Conservation (phyloP, 495 filamentous ascomycete genomes). For the Trichoderma asperelloides region DNA sequence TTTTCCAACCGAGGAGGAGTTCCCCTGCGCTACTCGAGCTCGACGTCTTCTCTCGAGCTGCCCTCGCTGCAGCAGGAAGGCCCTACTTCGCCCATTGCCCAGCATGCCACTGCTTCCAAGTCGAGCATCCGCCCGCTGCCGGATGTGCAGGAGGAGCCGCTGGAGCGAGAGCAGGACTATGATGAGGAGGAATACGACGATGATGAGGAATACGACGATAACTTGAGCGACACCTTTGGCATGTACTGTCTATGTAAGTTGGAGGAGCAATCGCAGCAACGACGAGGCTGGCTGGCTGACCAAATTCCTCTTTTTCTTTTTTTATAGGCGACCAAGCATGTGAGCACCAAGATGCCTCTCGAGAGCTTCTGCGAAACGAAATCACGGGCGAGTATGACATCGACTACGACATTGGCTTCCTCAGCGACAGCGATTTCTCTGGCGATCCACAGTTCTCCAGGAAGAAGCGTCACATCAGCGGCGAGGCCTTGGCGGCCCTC, state of each 20-base stretch:
- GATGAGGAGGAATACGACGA: constrained; percentile 31
- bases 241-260: constrained; percentile 46
- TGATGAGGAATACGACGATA: constrained; percentile 40
- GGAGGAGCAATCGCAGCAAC: background rate
- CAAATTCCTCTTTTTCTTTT: background rate
- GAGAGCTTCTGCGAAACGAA: constrained; percentile 28
- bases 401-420: constrained; percentile 54
- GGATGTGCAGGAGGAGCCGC: constrained; percentile 46
- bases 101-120: constrained; percentile 21
- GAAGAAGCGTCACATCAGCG: constrained; percentile 51
- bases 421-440: constrained; percentile 51
- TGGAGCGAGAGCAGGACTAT: constrained; percentile 45
- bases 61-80: constrained; percentile 30
- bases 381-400: constrained; percentile 22
- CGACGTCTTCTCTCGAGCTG: constrained; percentile 41
- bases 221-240: constrained; percentile 27
- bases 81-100: constrained; percentile 34
- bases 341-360: constrained; percentile 23
- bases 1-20: constrained; percentile 47
- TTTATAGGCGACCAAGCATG: constrained; percentile 22
- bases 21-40: constrained; percentile 42
- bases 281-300: background rate
- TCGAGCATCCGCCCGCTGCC: constrained; percentile 42
- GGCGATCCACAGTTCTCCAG: constrained; percentile 38
- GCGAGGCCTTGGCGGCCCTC: constrained; percentile 54